These are phyloP conservation scores for Chaetomium sp. DNA, from an alignment of 2,329 filamentous ascomycete genomes.

Conservation along the genomic window DNA sequence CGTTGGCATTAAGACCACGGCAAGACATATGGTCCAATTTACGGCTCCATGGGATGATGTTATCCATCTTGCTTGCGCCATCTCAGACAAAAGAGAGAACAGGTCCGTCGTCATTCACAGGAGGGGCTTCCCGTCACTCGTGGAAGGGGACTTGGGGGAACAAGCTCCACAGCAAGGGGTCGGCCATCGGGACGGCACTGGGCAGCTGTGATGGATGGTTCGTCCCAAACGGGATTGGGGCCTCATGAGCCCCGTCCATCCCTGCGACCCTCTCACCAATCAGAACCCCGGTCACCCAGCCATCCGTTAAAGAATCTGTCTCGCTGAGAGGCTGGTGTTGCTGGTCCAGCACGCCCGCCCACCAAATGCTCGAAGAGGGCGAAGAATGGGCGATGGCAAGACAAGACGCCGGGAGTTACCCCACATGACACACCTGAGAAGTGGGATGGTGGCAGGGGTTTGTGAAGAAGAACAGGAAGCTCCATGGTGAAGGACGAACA, in stretches of 20 bases:
- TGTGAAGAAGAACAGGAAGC: neutral
- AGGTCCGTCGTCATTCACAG: too few species aligned
- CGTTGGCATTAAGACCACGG: too few species aligned
- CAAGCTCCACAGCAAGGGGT: constrained; percentile 1
- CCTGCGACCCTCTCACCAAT: constrained; percentile 18
- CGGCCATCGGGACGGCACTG: constrained; percentile 2
- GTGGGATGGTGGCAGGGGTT: constrained; percentile 9
- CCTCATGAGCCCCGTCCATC: neutral
- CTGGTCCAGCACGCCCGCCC: too few species aligned
- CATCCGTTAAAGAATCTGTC: constrained; percentile 16
- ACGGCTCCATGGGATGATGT: neutral
- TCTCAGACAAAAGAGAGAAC: neutral
- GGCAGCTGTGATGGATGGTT: constrained; percentile 1
- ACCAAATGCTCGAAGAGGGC: neutral
- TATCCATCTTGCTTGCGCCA: neutral
- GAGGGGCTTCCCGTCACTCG: neutral
- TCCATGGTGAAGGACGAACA: too few species aligned
- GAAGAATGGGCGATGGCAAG: constrained; percentile 10
- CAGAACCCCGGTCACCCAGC: constrained; percentile 18
- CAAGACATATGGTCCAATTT: too few species aligned
- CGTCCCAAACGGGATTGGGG: constrained; percentile 10
- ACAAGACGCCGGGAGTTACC: constrained; percentile 7
- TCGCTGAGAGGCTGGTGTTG: too few species aligned
- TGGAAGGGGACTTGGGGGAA: neutral
- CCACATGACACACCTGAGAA: constrained; percentile 11